These are phyloP conservation scores for Pisolithus albus DNA, from an alignment of 768 basidiomycete genomes.

Conservation along the genomic window DNA sequence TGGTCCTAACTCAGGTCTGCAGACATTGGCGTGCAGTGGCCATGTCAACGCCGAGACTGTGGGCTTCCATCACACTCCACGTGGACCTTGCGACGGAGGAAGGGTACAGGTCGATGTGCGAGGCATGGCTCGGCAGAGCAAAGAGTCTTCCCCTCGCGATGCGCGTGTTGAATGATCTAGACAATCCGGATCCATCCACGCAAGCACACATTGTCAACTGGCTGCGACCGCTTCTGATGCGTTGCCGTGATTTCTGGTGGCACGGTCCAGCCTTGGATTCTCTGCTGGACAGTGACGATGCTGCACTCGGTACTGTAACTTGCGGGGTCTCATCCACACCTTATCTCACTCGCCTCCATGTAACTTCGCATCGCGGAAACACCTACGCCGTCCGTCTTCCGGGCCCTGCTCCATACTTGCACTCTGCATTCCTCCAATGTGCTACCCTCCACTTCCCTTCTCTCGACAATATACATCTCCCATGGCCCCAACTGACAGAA, in stretches of 20 bases:
- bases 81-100: conserved; percentile 9
- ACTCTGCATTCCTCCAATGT: conserved; percentile 15
- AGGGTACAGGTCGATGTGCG: conserved; percentile 14
- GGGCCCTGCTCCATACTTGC: conserved; percentile 6
- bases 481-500: conserved; percentile 22
- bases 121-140: conserved; percentile 23
- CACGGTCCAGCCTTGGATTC: conserved; percentile 21
- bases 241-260: conserved; percentile 26
- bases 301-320: conserved; percentile 16
- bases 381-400: not conserved
- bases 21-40: conserved; percentile 26
- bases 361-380: not conserved
- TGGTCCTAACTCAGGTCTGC: conserved; percentile 24
- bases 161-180: conserved; percentile 22
- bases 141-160: conserved; percentile 20
- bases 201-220: conserved; percentile 10
- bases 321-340: conserved; percentile 11
- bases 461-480: conserved; percentile 18
- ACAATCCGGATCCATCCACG: conserved; percentile 2
- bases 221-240: conserved; percentile 18
- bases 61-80: conserved; percentile 23
- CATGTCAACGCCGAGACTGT: conserved; percentile 25
- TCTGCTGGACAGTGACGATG: conserved; percentile 7
- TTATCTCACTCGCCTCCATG: conserved; percentile 11
- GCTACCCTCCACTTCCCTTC: conserved; percentile 16